phyloP scores from a whole-genome alignment of 148 eudicot genomes.

The Hydrangea macrophylla region DNA sequence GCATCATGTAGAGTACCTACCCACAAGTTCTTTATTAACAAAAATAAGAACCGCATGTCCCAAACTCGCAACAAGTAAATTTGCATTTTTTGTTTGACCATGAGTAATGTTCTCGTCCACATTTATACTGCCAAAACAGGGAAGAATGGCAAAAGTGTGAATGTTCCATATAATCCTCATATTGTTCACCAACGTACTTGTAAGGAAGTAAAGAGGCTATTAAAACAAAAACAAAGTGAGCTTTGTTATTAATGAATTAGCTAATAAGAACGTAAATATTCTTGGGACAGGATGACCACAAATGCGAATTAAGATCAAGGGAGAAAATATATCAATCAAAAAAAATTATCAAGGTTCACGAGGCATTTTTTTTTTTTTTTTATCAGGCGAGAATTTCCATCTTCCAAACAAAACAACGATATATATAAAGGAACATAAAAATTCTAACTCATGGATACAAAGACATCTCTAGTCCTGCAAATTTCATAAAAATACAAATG shows the following conservation, averaged over 20 bases:
- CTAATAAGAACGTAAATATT: neutral
- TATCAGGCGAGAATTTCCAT: too few species aligned
- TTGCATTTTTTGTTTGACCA: conserved; percentile 21
- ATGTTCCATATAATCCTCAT: neutral
- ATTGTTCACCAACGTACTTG: neutral
- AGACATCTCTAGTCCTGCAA: neutral
- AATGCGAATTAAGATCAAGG: neutral
- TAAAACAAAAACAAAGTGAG: neutral
- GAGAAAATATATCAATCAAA: neutral
- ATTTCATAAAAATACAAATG: neutral
- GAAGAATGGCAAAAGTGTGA: neutral
- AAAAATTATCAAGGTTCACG: neutral
- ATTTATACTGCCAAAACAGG: conserved; percentile 28
- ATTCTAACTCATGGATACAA: too few species aligned
- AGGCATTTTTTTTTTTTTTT: neutral
- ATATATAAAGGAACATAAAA: neutral
- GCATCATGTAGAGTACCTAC: conserved; percentile 22
- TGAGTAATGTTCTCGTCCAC: conserved; percentile 20
- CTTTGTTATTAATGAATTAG: neutral
- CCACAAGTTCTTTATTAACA: conserved; percentile 39
- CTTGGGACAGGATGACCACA: neutral
- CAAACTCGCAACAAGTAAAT: conserved; percentile 35
- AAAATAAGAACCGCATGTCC: conserved; percentile 57
- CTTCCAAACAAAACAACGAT: neutral
- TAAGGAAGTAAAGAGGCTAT: neutral